phyloP scores from a whole-genome alignment of 139 green algal species.

The Mesotaenium endlicherianum region DNA sequence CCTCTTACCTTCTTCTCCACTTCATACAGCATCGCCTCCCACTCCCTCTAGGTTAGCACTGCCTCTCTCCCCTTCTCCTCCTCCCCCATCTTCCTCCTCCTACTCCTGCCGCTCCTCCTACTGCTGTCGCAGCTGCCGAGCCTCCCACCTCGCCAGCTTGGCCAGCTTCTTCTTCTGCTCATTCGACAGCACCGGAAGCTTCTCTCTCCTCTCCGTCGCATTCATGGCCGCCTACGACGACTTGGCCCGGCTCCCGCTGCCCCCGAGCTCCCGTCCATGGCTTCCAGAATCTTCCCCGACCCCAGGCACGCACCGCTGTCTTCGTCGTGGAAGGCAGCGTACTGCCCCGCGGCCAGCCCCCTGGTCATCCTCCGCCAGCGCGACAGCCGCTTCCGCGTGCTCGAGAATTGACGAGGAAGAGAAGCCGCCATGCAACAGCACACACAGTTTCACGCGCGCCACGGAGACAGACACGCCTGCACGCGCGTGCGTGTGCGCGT shows the following conservation, averaged over 20 bases:
- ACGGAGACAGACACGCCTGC: too few species aligned
- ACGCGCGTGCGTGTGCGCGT: too few species aligned
- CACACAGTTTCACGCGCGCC: too few species aligned
- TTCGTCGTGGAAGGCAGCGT: slow-evolving; percentile 87
- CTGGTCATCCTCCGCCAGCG: slow-evolving; percentile 75
- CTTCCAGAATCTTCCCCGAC: slow-evolving; percentile 61
- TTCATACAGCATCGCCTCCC: too few species aligned
- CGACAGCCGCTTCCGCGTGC: slow-evolving; percentile 17
- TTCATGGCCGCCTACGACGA: too few species aligned
- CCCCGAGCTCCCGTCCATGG: background rate
- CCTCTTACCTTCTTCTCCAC: background rate
- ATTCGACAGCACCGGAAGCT: background rate
- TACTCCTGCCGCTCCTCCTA: background rate
- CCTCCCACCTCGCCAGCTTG: background rate
- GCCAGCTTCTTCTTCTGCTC: background rate
- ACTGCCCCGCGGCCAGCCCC: slow-evolving; percentile 91
- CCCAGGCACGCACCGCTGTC: slow-evolving; percentile 79
- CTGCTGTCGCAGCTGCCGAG: too few species aligned
- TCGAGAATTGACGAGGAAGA: too few species aligned
- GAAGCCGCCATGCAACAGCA: too few species aligned
- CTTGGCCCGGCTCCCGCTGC: background rate
- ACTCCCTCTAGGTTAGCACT: background rate
- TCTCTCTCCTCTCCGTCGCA: background rate
- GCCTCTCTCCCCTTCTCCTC: background rate
- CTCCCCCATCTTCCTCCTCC: background rate